Base-by-base conservation (phyloP, 2,329 filamentous ascomycete species). In the Xylariaceae sp. region DNA sequence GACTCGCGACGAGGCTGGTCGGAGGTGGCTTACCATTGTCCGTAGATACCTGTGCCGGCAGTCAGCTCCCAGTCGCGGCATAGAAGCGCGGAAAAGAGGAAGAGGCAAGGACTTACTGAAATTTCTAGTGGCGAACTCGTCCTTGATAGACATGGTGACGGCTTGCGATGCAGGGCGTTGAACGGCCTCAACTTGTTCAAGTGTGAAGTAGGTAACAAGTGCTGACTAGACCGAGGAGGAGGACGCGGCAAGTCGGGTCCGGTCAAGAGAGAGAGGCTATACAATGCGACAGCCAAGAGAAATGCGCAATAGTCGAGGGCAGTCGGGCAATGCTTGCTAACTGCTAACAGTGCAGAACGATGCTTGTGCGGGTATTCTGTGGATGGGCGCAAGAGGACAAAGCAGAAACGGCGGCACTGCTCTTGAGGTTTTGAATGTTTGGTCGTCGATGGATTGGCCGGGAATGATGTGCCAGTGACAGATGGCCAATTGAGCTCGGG, bases 121-220 rank as follows among this genome's bases (percentile, higher is more conserved):
- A 64, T 84, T 84, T 53, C 80, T 70, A 40, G 78, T 80, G 57
- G 72, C 72, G 56, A 84, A 81, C 61, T 83, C 79, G 55, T 83
- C 79, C 61, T 74, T 74, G 64, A 83, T 69, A 58, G 77, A 73
- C 78, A 83, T 83, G 44, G 64, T 78, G 68, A 49, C 55, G 52
- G 45, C 38, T 29, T 29, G 25, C 15, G 16, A 14, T 19, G n/a
- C 27, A 30, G 15, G 12, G 21, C 13, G 22, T 32, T 31, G 31
- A 15, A n/a, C n/a, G n/a, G n/a, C n/a, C n/a, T n/a, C n/a, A n/a
- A n/a, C n/a, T n/a, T n/a, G n/a, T n/a, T n/a, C n/a, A n/a, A n/a
- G n/a, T n/a, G n/a, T n/a, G n/a, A n/a, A n/a, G n/a, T n/a, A 26
- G 6, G 7, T 26, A 26, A 5, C 12, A 14, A 14, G 24, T 13